Conservation (phyloP, 2,329 filamentous ascomycete genomes). For the Aspergillus sp. region DNA sequence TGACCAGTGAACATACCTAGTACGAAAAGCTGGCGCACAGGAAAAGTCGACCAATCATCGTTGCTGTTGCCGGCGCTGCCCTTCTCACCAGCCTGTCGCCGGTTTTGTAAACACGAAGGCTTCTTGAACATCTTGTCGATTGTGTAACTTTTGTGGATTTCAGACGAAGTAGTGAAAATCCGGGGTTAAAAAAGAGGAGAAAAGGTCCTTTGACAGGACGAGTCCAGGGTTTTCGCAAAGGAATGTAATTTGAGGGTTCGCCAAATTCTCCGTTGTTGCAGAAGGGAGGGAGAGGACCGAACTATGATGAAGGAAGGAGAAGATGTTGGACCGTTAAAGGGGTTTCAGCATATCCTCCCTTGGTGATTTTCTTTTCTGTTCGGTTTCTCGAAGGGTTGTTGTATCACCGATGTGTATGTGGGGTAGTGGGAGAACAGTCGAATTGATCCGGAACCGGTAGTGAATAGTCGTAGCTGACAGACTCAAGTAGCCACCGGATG, state of each 20-base stretch:
- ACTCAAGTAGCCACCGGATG: constrained; percentile 2
- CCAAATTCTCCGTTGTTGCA: constrained; percentile 19
- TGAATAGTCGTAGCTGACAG: constrained; percentile 2
- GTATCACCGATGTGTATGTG: background rate
- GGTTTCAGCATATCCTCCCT: constrained; percentile 17
- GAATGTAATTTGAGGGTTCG: constrained; percentile 21
- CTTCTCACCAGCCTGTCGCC: constrained; percentile 18
- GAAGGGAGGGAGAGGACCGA: constrained; percentile 18
- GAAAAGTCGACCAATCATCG: constrained; percentile 44
- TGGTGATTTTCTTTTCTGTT: background rate
- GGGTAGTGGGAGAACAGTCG: background rate
- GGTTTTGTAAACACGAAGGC: constrained; percentile 27
- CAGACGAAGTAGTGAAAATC: background rate
- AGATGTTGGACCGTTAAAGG: constrained; percentile 11
- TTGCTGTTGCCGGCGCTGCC: constrained; percentile 1
- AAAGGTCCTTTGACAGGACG: constrained; percentile 8
- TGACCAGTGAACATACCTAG: constrained; percentile 32
- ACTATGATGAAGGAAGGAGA: constrained; percentile 7
- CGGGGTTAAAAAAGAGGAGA: background rate
- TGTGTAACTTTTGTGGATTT: background rate
- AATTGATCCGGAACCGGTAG: constrained; percentile 1
- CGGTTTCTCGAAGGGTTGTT: background rate
- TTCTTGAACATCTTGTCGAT: constrained; percentile 26
- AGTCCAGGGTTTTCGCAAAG: constrained; percentile 11
- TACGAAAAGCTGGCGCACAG: constrained; percentile 50